Conservation (phyloP, 163 green algal species). For the Volvox carteri region DNA sequence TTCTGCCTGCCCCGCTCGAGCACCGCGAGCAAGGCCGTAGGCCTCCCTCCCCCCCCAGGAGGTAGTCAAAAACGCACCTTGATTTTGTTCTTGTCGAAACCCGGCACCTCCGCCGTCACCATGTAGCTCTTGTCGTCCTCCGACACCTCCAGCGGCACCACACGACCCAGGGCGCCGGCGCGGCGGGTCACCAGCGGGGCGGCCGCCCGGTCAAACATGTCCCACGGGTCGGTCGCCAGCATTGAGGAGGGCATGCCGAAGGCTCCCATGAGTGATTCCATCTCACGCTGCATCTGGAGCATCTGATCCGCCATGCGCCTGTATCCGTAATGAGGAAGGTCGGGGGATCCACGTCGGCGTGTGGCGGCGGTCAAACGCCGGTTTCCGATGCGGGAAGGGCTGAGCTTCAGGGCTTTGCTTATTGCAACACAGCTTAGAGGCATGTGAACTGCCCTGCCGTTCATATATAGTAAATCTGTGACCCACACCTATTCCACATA, state of each 20-base stretch:
- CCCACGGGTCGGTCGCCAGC: constrained; percentile 13
- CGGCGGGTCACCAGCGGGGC: constrained; percentile 1
- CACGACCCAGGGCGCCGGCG: background rate
- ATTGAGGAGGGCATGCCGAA: constrained; percentile 29
- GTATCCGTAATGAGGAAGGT: too few species aligned
- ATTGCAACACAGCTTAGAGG: too few species aligned
- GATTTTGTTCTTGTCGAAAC: constrained; percentile 54
- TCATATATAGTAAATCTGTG: too few species aligned
- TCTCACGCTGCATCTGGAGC: constrained; percentile 57
- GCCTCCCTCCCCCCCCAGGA: background rate
- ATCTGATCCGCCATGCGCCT: constrained; percentile 56
- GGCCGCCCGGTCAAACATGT: constrained; percentile 28
- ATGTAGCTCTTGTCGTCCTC: constrained; percentile 41
- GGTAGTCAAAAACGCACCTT: constrained; percentile 21
- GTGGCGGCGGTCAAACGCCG: too few species aligned
- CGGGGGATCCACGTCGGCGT: too few species aligned
- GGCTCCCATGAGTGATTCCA: constrained; percentile 38
- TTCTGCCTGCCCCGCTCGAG: too few species aligned
- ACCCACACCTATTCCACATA: too few species aligned
- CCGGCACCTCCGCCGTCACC: constrained; percentile 44
- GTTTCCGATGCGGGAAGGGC: too few species aligned
- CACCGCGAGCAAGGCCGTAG: background rate
- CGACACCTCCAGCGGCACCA: constrained; percentile 38
- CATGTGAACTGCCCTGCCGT: too few species aligned
- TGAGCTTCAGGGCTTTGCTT: too few species aligned